Evolutionary conservation across 768 basidiomycete genomes (phyloP).

Genomic region (Suillus fuscotomentosus): DNA sequence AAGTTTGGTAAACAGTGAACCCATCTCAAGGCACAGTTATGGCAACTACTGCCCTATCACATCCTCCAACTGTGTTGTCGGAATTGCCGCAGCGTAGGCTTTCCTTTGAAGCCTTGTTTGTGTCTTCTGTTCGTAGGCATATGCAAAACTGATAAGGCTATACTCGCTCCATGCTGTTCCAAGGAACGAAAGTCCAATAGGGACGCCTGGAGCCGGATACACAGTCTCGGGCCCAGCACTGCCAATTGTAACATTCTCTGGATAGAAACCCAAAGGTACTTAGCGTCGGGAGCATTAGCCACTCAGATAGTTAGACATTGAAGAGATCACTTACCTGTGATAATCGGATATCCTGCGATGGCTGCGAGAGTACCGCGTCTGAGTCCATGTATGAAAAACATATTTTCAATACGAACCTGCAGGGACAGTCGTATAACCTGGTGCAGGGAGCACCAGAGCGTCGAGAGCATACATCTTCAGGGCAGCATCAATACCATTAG

Average conservation of each 20-base stretch:
- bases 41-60: constrained; percentile 19
- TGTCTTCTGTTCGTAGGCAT: constrained; percentile 55
- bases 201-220: constrained; percentile 38
- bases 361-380: constrained; percentile 13
- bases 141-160: constrained; percentile 39
- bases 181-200: constrained; percentile 41
- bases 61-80: constrained; percentile 48
- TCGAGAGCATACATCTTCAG: constrained; percentile 44
- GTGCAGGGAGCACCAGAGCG: constrained; percentile 47
- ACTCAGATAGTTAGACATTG: neutral
- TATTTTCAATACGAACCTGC: constrained; percentile 15
- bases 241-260: constrained; percentile 28
- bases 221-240: constrained; percentile 35
- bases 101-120: constrained; percentile 45
- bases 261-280: constrained; percentile 41
- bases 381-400: neutral
- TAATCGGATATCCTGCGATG: constrained; percentile 34
- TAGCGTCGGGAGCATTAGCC: neutral
- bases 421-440: constrained; percentile 19
- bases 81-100: constrained; percentile 54
- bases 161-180: constrained; percentile 46
- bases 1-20: neutral
- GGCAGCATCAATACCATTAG: constrained; percentile 53
- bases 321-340: constrained; percentile 24
- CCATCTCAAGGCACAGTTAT: neutral